Evolutionary conservation across 257 asterid species (phyloP).

Genomic region (Catharanthus roseus): DNA sequence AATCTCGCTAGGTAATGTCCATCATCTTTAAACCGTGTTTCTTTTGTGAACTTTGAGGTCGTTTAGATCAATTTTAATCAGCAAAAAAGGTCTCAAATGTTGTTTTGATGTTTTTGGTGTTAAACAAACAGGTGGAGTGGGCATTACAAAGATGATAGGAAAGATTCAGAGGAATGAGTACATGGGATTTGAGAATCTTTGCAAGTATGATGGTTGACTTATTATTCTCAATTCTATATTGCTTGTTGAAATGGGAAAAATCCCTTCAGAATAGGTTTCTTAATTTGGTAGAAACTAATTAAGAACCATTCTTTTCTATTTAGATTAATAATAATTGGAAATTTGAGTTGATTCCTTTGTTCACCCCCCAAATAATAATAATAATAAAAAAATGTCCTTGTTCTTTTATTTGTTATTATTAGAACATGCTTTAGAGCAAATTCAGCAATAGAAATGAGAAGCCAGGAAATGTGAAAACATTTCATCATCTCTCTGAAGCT

Average conservation of each 20-base stretch:
- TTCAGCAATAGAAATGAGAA: not conserved
- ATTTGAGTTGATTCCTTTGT: not conserved
- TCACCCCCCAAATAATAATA: too few relatives aligned
- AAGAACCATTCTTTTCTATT: not conserved
- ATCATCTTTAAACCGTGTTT: not conserved
- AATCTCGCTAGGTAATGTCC: slow-evolving; percentile 59
- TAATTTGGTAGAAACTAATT: not conserved
- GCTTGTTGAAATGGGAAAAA: not conserved
- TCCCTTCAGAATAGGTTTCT: not conserved
- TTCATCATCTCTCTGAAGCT: too few relatives aligned
- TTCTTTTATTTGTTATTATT: not conserved
- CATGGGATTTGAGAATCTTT: slow-evolving; percentile 91
- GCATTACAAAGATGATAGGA: slow-evolving; percentile 79
- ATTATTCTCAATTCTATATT: too few relatives aligned
- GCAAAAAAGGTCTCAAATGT: not conserved
- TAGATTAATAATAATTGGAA: not conserved
- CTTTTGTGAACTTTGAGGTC: not conserved
- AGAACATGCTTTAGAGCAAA: slow-evolving; percentile 1
- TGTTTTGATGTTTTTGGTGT: not conserved
- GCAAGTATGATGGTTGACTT: slow-evolving; percentile 55
- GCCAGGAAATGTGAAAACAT: not conserved
- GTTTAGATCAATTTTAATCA: not conserved
- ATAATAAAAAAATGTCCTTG: not conserved
- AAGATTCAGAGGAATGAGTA: slow-evolving; percentile 67
- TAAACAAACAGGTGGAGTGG: slow-evolving; percentile 87